Evolutionary conservation across 257 asterid genomes (phyloP), one percentile per base, ranked within the genome.

Genomic region (Plantago ovata): DNA sequence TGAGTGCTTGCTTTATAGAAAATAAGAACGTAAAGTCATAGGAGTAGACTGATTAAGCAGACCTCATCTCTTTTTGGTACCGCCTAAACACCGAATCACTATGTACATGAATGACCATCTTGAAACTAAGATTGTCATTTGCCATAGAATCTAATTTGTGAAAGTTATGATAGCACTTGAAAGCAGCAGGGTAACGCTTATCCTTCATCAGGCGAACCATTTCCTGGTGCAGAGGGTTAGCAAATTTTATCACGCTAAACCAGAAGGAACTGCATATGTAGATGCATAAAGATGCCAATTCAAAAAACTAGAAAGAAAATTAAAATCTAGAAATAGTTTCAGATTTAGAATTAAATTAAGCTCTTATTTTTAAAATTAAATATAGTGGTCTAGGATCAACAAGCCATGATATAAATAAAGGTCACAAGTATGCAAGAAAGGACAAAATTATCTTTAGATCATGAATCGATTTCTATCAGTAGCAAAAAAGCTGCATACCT

Each of bases 1-100:
- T 42, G 62, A 23, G 49, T 36, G 61, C 49, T 41, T 65, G 73
- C 51, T 67, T 32, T 58, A 28, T 20, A 28, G 2, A 38, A 48
- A 68, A 10, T 9, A 18, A 18, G 13, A 13, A 38, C 62, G 8
- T 70, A n/a, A 16, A 23, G 23, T 7, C 22, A 48, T 9, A 50
- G 53, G n/a, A n/a, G 56, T 19, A 67, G 13, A 18, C 7, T 61
- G 51, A 53, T 62, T 49, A 58, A 53, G 19, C 70, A 70, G 36
- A 91, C 98, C 94, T 92, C 95, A 88, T 84, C 79, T 92, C 96
- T 77, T 82, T 88, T 75, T 88, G 98, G 76, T 88, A 92, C 61
- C 93, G 82, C 62, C 96, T 78, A 62, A 92, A 92, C 67, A 81
- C 85, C 62, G 95, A 92, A 75, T 92, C 98, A 47, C 93, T 82